These are phyloP conservation scores for Inga laurina DNA, from an alignment of 306 rosid species.

Conservation along the genomic window DNA sequence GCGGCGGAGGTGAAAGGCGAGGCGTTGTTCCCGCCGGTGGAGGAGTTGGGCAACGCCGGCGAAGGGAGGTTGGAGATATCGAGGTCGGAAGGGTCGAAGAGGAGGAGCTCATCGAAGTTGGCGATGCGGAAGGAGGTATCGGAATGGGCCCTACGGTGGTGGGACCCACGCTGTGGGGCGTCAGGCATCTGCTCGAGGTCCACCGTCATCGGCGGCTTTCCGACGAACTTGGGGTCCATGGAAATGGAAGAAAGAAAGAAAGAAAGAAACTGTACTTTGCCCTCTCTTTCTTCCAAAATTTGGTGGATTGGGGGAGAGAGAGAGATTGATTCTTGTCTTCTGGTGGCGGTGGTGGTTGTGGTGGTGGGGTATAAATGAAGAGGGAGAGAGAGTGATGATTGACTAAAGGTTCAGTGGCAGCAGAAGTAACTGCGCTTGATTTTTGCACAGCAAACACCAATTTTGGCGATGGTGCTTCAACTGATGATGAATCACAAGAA, in stretches of 20 bases:
- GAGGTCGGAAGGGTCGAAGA: constrained; percentile 88
- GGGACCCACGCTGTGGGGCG: constrained; percentile 70
- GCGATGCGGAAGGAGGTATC: constrained; percentile 82
- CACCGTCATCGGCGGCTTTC: constrained; percentile 49
- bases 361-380: constrained; percentile 10
- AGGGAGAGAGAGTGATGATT: not conserved
- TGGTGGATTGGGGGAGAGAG: not conserved
- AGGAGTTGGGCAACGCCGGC: constrained; percentile 42
- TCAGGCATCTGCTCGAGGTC: constrained; percentile 82
- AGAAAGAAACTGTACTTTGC: too few relatives aligned
- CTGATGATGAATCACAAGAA: not conserved
- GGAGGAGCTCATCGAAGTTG: constrained; percentile 85
- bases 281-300: not conserved
- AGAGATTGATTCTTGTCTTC: not conserved
- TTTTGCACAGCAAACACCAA: not conserved
- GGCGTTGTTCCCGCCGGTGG: constrained; percentile 29
- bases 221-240: constrained; percentile 54
- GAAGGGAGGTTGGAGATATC: constrained; percentile 74
- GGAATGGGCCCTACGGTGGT: constrained; percentile 94
- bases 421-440: not conserved
- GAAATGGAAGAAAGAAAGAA: constrained; percentile 22
- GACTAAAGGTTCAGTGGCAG: not conserved
- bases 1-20: constrained; percentile 21
- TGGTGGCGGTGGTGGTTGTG: not conserved
- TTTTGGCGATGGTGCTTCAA: not conserved